Base-by-base conservation (phyloP, 2,329 filamentous ascomycete genomes). In the Cercospora sp. region DNA sequence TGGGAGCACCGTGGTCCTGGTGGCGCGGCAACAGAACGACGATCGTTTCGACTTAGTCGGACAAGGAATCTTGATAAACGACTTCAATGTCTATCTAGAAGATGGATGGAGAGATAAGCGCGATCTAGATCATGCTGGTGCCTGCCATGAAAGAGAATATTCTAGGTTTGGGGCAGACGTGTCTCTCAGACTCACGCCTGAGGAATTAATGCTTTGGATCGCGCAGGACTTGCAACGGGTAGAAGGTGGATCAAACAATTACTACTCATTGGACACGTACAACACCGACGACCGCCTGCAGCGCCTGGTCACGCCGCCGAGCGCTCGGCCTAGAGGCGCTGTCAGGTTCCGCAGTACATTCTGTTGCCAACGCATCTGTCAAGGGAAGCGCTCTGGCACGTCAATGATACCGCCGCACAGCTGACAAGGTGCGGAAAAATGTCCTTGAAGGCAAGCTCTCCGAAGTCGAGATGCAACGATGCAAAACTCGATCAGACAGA, bases 21-120 rank as follows among this genome's bases (percentile, higher is more conserved):
- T 40, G 5, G 36, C n/a, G 36, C 36, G 36, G 7, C 36, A 6
- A 2, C 5, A 40, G 5, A 3, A 8, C 2, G 1, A n/a, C 36
- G 6, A 40, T 7, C 3, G 3, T n/a, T 40, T 40, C 3, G 36
- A 40, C 36, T n/a, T 40, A 40, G 36, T 40, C 7, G 36, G 16
- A 3, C 36, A 40, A 7, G 36, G 36, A 1, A 2, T 40, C 3
- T 8, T 40, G 16, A 40, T 6, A 16, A 3, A 8, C 16, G 8
- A 16, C 36, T 36, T 36, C 2, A 0, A 1, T 6, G 13, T 36
- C 3, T 0, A 13, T 4, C 2, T 5, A 5, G 33, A 3, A 12
- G 1, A 4, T 5, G 5, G 5, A 5, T 5, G 3, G 33, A 2
- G 3, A 1, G 1, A 12, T 16, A 2, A 3, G 4, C 5, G 13